phyloP scores from a whole-genome alignment of 495 filamentous ascomycete species.

The Neurospora sp. region DNA sequence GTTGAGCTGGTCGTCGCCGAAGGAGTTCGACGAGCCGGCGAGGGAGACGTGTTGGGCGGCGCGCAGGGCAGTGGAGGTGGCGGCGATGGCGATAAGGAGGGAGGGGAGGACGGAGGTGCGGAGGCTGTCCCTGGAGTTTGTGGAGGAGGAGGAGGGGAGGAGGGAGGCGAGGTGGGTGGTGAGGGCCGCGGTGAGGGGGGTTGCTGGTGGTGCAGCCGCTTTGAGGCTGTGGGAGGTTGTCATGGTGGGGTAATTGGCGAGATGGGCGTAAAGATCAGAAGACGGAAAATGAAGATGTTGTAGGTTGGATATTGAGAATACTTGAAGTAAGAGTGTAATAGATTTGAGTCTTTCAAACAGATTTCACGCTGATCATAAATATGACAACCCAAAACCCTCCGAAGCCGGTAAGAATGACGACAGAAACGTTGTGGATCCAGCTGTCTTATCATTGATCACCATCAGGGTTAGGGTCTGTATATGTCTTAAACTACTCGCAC shows the following conservation, averaged over 20 bases:
- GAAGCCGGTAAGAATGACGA: background rate
- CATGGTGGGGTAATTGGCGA: background rate
- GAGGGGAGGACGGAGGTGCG: conserved; percentile 28
- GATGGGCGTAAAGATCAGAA: background rate
- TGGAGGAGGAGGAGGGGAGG: background rate
- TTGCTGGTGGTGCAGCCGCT: background rate
- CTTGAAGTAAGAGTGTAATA: background rate
- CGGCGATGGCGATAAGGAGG: conserved; percentile 27
- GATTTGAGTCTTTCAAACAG: background rate
- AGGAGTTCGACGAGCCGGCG: conserved; percentile 37
- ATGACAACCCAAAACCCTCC: background rate
- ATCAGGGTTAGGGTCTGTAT: background rate
- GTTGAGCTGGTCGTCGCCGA: conserved; percentile 47
- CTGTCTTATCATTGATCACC: background rate
- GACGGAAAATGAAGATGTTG: background rate
- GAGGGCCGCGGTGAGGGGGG: background rate
- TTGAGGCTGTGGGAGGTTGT: background rate
- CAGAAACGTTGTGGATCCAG: background rate
- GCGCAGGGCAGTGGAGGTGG: conserved; percentile 28
- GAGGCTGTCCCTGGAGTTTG: conserved; percentile 3
- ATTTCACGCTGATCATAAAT: background rate
- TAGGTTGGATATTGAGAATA: background rate
- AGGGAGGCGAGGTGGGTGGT: background rate
- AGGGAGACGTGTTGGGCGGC: conserved; percentile 29
- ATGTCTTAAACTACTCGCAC: background rate